Conservation (phyloP, 768 basidiomycete genomes). For the Podaxis pistillaris region DNA sequence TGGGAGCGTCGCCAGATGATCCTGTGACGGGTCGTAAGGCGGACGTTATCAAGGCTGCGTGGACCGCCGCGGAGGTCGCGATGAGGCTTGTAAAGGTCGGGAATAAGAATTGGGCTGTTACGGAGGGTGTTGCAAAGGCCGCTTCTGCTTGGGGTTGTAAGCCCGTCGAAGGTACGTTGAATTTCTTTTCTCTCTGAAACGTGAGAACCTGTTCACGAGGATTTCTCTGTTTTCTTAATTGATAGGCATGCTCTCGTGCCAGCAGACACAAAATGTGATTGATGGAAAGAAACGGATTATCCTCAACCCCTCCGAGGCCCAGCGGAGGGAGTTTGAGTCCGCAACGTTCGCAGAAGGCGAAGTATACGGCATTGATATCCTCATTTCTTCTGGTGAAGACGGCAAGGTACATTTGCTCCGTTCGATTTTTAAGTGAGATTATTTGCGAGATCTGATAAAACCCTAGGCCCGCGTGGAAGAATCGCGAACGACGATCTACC, state of each 20-base stretch:
- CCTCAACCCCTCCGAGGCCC: constrained; percentile 80
- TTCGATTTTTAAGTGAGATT: background rate
- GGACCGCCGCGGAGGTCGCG: constrained; percentile 88
- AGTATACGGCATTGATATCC: constrained; percentile 92
- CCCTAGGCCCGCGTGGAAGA: constrained; percentile 84
- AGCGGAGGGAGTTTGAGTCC: constrained; percentile 84
- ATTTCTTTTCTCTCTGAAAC: background rate
- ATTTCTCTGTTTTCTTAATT: constrained; percentile 12
- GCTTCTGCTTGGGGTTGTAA: constrained; percentile 79
- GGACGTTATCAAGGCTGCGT: constrained; percentile 92
- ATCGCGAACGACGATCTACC: constrained; percentile 90
- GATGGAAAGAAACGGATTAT: constrained; percentile 97
- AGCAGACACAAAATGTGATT: constrained; percentile 91
- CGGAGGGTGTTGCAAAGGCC: constrained; percentile 77
- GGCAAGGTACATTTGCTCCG: constrained; percentile 66
- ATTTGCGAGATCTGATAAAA: background rate
- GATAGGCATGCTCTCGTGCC: constrained; percentile 90
- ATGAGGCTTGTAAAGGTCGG: constrained; percentile 90
- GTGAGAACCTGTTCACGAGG: background rate
- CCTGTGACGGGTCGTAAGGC: constrained; percentile 86
- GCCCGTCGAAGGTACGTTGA: constrained; percentile 81
- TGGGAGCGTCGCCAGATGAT: constrained; percentile 69
- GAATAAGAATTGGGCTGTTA: constrained; percentile 94
- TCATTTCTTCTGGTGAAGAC: constrained; percentile 84
- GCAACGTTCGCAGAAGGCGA: constrained; percentile 89